Base-by-base conservation (phyloP, 2,329 filamentous ascomycete species). In the Ophiostoma tasmaniense region DNA sequence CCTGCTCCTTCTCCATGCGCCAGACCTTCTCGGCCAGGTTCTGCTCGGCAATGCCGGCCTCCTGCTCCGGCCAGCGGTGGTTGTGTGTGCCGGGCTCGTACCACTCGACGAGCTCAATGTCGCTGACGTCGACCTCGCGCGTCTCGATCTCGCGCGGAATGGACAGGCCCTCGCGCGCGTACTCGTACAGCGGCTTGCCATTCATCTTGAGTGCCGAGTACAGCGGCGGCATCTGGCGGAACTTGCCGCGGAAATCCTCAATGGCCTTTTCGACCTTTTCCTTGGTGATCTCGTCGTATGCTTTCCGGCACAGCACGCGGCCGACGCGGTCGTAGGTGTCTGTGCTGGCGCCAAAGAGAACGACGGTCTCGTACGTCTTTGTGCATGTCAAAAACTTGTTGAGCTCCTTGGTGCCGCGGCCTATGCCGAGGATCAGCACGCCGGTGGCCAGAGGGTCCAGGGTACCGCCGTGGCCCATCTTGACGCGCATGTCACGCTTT, bases 391-490 rank as follows among this genome's bases (percentile, higher is more conserved):
- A 83, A 37, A 97, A 98, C 45, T 87, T 82, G 55, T 86, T 82
- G 1, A 99, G 84, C 17, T 85, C 81, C 79, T 98, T 99, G 68
- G 95, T 99, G 52, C 92, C 95, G 70, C 85, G 88, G 45, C 94
- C 95, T 67, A 97, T 84, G 69, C 94, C 95, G 7, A 95, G 83
- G 72, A 98, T 93, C 66, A 99, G 85, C 30, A 99, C 91, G 64
- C 95, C 95, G 0, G 93, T 97, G 10, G 95, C 95, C 75, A 97
- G 85, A 33, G 95, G 95, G 76, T 99, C 95, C 22, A 99, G 85
- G 1, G 95, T 99, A 61, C 95, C 95, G 71, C 95, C 95, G 80
- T 99, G 95, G 42, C 95, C 95, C 75, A 98, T 91, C 82, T 98
- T 99, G 74, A 98, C 89, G 71, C 91, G 87, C 5, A 89, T 77